Percentiles rank a stretch among this genome's conserved stretches.
Evolutionary conservation across 2,329 filamentous ascomycete genomes (phyloP).

Genomic region (Pseudogymnoascus sp.): DNA sequence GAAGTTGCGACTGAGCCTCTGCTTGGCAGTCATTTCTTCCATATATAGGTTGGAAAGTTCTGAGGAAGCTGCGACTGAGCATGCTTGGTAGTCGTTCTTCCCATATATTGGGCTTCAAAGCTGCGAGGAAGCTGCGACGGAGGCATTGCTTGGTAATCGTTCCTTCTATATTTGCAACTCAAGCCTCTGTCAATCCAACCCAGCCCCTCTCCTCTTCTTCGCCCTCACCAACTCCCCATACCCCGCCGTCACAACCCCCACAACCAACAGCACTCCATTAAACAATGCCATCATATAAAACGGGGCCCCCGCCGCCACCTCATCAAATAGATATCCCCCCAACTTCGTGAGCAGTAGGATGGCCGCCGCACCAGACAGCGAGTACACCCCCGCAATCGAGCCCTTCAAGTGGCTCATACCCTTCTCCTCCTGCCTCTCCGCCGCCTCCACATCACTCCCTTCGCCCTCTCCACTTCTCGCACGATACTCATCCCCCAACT

Average conservation of each 20-base stretch:
- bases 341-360: slow-evolving; percentile 88
- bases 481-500: slow-evolving; percentile 15
- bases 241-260: slow-evolving; percentile 24
- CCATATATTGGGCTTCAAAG: no score
- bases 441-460: background rate
- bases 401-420: slow-evolving; percentile 63
- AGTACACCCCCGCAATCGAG: slow-evolving; percentile 90
- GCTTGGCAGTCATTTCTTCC: no score
- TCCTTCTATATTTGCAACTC: no score
- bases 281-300: slow-evolving; percentile 94
- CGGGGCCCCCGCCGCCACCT: slow-evolving; percentile 62
- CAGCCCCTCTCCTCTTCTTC: slow-evolving; percentile 7
- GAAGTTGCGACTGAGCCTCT: no score
- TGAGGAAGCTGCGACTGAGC: no score
- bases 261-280: slow-evolving; percentile 63
- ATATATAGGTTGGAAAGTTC: no score
- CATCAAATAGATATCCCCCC: slow-evolving; percentile 80
- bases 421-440: slow-evolving; percentile 20
- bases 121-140: no score
- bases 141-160: no score
- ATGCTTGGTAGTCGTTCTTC: no score
- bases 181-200: background rate
- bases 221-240: slow-evolving; percentile 21
- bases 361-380: slow-evolving; percentile 78
- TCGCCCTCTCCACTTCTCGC: background rate